A percentile compares a stretch with the other conserved stretches of the same genome.
Conservation (phyloP, 805 yeast species). For the Yarrowia osloensis region DNA sequence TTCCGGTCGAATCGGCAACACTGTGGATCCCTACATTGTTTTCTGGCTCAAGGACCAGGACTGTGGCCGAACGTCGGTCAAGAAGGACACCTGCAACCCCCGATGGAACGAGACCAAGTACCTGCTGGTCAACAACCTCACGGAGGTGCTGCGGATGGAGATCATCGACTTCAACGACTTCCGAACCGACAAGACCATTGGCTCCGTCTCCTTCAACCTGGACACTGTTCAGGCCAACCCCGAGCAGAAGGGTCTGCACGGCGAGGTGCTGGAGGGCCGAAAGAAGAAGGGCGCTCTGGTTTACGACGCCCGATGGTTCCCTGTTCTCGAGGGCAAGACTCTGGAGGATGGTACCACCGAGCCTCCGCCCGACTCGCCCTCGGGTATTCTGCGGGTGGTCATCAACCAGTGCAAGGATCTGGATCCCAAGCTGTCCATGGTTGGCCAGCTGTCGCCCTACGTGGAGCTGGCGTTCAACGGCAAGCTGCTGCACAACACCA, state of each 20-base stretch:
- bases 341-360: constrained; percentile 79
- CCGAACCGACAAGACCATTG: constrained; percentile 76
- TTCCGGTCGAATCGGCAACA: constrained; percentile 67
- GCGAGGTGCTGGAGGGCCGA: constrained; percentile 74
- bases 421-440: constrained; percentile 45
- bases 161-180: constrained; percentile 76
- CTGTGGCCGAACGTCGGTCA: constrained; percentile 68
- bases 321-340: constrained; percentile 55
- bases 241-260: constrained; percentile 49
- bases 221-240: constrained; percentile 59
- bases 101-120: constrained; percentile 80
- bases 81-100: constrained; percentile 68
- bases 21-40: constrained; percentile 86
- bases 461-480: constrained; percentile 72
- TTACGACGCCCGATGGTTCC: constrained; percentile 73
- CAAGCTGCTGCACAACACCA: constrained; percentile 59
- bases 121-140: constrained; percentile 68
- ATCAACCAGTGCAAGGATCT: constrained; percentile 62
- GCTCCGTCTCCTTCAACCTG: constrained; percentile 72
- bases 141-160: constrained; percentile 78
- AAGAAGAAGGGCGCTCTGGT: constrained; percentile 75
- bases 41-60: constrained; percentile 59
- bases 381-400: constrained; percentile 82
- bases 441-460: constrained; percentile 60
- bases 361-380: constrained; percentile 89